phyloP scores from a whole-genome alignment of 2,329 filamentous ascomycete species.

The Cryphonectria naterciae region DNA sequence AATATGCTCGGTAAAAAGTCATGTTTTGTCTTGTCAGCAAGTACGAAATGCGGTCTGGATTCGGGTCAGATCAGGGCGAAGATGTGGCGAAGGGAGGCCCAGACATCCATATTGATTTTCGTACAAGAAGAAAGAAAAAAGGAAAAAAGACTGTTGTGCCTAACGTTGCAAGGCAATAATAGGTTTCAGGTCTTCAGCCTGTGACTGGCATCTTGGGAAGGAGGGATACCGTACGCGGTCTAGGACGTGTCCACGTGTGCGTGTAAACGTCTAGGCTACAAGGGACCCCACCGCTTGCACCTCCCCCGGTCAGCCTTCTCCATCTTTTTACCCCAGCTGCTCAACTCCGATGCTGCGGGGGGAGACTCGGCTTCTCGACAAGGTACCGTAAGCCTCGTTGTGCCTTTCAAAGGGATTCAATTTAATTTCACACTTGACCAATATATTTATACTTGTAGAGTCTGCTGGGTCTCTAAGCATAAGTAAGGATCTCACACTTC shows the following conservation, averaged over 20 bases:
- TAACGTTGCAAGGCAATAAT: background rate
- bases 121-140: background rate
- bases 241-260: background rate
- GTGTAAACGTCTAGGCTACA: background rate
- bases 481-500: no score
- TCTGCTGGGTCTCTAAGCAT: background rate
- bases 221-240: background rate
- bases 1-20: background rate
- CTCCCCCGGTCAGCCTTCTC: background rate
- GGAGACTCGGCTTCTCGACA: background rate
- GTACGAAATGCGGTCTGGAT: background rate
- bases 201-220: background rate
- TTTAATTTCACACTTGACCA: background rate
- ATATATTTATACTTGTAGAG: background rate
- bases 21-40: background rate
- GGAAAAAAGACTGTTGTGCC: background rate
- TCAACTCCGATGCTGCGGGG: background rate
- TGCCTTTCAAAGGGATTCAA: no score
- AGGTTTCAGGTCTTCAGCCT: background rate
- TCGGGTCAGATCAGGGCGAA: conserved; percentile 12
- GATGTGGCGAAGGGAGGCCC: background rate
- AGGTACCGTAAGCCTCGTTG: no score
- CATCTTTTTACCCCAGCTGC: background rate
- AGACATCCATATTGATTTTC: background rate
- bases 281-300: background rate